Conservation (phyloP, 2,329 filamentous ascomycete genomes). For the Tolypocladium capitatum region DNA sequence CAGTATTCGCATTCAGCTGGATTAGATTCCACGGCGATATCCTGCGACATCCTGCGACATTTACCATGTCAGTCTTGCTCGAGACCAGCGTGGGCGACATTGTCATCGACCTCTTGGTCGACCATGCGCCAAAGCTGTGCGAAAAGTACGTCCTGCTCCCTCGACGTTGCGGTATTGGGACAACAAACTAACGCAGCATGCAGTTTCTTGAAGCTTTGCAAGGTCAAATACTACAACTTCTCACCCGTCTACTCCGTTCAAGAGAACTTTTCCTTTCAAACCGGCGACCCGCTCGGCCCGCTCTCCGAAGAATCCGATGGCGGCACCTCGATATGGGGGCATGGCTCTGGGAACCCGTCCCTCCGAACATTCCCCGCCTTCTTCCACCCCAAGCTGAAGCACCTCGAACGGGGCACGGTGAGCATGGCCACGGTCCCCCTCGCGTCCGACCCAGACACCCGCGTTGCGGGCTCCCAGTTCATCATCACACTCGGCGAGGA, state of each 20-base stretch:
- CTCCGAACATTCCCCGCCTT: slow-evolving; percentile 73
- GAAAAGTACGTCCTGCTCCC: slow-evolving; percentile 67
- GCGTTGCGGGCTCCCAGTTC: slow-evolving; percentile 83
- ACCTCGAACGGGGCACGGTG: slow-evolving; percentile 78
- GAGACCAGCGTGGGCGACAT: slow-evolving; percentile 91
- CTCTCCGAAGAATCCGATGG: slow-evolving; percentile 77
- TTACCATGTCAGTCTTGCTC: slow-evolving; percentile 74
- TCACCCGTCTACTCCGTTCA: slow-evolving; percentile 84
- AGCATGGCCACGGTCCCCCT: slow-evolving; percentile 91
- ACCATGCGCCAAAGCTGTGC: slow-evolving; percentile 81
- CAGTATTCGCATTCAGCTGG: background rate
- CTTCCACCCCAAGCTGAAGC: slow-evolving; percentile 77
- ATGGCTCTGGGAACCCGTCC: slow-evolving; percentile 51
- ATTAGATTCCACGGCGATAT: background rate
- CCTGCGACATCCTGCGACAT: background rate
- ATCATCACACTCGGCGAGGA: slow-evolving; percentile 83
- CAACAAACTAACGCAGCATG: slow-evolving; percentile 32
- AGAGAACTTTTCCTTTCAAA: slow-evolving; percentile 92
- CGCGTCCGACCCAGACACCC: slow-evolving; percentile 62
- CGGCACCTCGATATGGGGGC: slow-evolving; percentile 84
- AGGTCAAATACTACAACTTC: slow-evolving; percentile 98
- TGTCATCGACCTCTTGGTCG: slow-evolving; percentile 81
- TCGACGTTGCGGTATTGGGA: slow-evolving; percentile 14
- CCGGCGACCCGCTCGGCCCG: slow-evolving; percentile 84
- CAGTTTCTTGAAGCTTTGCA: slow-evolving; percentile 97